Base-by-base conservation (phyloP, 139 green algal species). In the Chlorella vulgaris region DNA sequence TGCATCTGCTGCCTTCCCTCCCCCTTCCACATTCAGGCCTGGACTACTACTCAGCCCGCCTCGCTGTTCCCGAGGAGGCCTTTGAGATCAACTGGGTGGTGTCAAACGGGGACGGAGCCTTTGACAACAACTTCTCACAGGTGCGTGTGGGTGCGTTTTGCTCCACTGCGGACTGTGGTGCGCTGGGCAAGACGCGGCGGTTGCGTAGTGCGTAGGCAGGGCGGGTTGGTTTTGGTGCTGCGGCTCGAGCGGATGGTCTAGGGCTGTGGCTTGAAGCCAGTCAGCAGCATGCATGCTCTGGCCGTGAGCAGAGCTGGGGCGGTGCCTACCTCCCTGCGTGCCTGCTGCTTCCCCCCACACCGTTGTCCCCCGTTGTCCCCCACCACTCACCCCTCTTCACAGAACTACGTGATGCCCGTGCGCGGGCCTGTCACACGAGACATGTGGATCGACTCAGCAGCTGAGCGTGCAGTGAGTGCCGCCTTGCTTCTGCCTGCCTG, bases 1-100 rank as follows among this genome's bases (percentile, higher is more conserved):
- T n/a, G n/a, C n/a, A n/a, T n/a, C n/a, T n/a, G n/a, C n/a, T n/a
- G n/a, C 73, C 43, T 61, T 68, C 4, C 69, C 42, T 58, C 2
- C 33, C 18, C 31, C 35, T 36, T 22, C 15, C 5, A 4, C n/a
- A n/a, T 62, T 38, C 43, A 82, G 75, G 60, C 50, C 84, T 83
- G 8, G 91, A 94, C 67, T 94, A 91, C 60, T 93, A 85, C 83
- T 73, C 28, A 31, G 28, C 33, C 10, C 26, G 62, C 31, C 21
- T 83, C 26, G 53, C 87, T 76, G 69, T 96, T 0, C 93, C 93
- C 2, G 68, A 86, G 73, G 86, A 92, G 6, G 85, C 86, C 5
- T 96, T 88, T 76, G 93, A 97, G 80, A 69, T 97, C 60, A 95
- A 96, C 85, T 96, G 94, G 80, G 87, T 97, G 29, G 87, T 97